Evolutionary conservation across 2,329 filamentous ascomycete genomes (phyloP).

Genomic region (Botrytis sinoallii): DNA sequence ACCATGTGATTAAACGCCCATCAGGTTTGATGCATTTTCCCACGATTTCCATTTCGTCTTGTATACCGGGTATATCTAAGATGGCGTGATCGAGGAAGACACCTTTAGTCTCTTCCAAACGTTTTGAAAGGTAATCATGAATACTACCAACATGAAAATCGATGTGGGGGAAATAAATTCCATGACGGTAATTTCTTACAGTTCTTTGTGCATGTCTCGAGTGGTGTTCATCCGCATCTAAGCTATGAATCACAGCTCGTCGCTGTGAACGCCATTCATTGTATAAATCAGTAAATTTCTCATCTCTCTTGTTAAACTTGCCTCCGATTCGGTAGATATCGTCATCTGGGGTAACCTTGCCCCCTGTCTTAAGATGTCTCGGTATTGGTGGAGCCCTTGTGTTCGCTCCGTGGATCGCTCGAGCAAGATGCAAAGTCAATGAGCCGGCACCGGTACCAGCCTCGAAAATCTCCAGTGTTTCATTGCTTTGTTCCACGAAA

Average conservation of each 20-base stretch:
- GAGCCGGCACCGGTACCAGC: conserved; percentile 83
- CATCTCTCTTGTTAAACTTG: background rate
- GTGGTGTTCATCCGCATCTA: conserved; percentile 63
- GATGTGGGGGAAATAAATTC: conserved; percentile 66
- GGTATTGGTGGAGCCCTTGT: conserved; percentile 46
- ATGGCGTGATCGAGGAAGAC: conserved; percentile 70
- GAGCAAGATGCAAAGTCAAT: conserved; percentile 70
- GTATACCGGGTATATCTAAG: conserved; percentile 67
- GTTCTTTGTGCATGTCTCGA: conserved; percentile 62
- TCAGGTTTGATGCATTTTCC: conserved; percentile 59
- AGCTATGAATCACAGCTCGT: conserved; percentile 69
- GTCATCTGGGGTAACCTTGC: background rate
- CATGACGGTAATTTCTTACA: conserved; percentile 64
- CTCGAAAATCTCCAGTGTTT: conserved; percentile 71
- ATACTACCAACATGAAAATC: conserved; percentile 72
- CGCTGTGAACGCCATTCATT: conserved; percentile 43
- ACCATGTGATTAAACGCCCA: conserved; percentile 67
- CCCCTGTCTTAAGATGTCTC: background rate
- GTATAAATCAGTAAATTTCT: conserved; percentile 16
- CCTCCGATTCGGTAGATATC: background rate
- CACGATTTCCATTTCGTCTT: conserved; percentile 49
- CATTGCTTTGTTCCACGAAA: conserved; percentile 6
- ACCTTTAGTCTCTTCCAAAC: conserved; percentile 45
- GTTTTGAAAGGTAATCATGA: conserved; percentile 57
- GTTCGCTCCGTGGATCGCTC: conserved; percentile 74